Conservation (phyloP, 1,139 yeast genomes). For the Saccharomycopsis crataegensis region DNA sequence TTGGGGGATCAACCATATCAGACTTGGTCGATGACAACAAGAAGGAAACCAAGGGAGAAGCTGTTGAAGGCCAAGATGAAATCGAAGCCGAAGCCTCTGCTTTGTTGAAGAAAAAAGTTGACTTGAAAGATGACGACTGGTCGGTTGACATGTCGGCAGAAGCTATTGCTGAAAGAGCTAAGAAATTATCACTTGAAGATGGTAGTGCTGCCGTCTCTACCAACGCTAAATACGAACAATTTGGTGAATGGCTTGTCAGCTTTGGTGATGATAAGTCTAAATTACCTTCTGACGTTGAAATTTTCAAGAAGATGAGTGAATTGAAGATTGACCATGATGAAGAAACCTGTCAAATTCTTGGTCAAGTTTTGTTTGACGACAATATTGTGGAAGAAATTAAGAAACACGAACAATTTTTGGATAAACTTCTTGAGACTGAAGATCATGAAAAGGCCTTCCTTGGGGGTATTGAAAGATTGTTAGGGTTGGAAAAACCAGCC, state of each 20-base stretch:
- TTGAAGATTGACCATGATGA: slow-evolving; percentile 66
- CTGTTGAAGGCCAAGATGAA: slow-evolving; percentile 71
- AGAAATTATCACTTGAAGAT: slow-evolving; percentile 61
- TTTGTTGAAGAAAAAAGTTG: slow-evolving; percentile 46
- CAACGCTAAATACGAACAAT: slow-evolving; percentile 44
- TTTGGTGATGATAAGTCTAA: slow-evolving; percentile 47
- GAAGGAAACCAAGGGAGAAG: slow-evolving; percentile 39
- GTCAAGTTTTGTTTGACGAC: slow-evolving; percentile 82
- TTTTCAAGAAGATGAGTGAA: slow-evolving; percentile 82
- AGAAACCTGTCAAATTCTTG: slow-evolving; percentile 83
- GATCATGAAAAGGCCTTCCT: slow-evolving; percentile 77
- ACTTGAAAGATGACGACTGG: slow-evolving; percentile 87
- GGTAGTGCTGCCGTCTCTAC: slow-evolving; percentile 32
- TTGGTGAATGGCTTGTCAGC: slow-evolving; percentile 81
- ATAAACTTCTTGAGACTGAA: slow-evolving; percentile 60
- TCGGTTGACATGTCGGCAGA: slow-evolving; percentile 97
- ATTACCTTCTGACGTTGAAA: slow-evolving; percentile 79
- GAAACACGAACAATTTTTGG: slow-evolving; percentile 74
- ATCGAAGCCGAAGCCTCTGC: slow-evolving; percentile 82
- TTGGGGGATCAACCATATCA: slow-evolving; percentile 73
- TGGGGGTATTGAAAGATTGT: slow-evolving; percentile 92
- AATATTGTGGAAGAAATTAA: slow-evolving; percentile 66
- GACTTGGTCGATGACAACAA: slow-evolving; percentile 61
- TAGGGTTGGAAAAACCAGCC: slow-evolving; percentile 78
- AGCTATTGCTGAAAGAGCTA: slow-evolving; percentile 90